These are phyloP conservation scores for Rhizophagus sp. DNA, from an alignment of 192 early-diverging fungal genomes.

Conservation along the genomic window DNA sequence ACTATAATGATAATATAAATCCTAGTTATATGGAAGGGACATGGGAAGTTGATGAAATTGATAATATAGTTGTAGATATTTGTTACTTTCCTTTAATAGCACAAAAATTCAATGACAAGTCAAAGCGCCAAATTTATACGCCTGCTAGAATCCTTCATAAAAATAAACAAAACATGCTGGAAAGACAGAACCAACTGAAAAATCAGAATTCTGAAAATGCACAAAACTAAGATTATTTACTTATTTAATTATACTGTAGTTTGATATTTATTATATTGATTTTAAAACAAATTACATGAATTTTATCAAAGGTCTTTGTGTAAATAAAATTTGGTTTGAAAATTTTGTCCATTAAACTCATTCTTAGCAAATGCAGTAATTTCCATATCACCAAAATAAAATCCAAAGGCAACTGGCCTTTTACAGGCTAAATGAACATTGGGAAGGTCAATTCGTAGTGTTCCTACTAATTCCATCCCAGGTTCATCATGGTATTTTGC, in stretches of 20 bases:
- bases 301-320: background rate
- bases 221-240: too few relatives aligned
- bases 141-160: background rate
- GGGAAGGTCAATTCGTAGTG: background rate
- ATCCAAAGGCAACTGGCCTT: background rate
- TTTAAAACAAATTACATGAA: too few relatives aligned
- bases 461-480: background rate
- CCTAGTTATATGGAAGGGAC: background rate
- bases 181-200: too few relatives aligned
- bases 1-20: background rate
- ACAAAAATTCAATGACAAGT: background rate
- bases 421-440: background rate
- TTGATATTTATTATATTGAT: too few relatives aligned
- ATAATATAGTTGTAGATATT: background rate
- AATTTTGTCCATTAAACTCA: background rate
- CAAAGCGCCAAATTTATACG: background rate
- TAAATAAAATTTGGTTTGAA: background rate
- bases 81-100: slow-evolving; percentile 17
- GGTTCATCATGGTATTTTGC: background rate
- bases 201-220: too few relatives aligned
- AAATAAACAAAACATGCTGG: too few relatives aligned
- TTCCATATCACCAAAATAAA: background rate
- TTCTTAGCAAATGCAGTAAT: background rate
- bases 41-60: background rate
- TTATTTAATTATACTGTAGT: too few relatives aligned